A percentile compares a stretch with the other conserved stretches of the same genome.
phyloP scores from a whole-genome alignment of 805 yeast genomes.

The Saturnispora sekii region DNA sequence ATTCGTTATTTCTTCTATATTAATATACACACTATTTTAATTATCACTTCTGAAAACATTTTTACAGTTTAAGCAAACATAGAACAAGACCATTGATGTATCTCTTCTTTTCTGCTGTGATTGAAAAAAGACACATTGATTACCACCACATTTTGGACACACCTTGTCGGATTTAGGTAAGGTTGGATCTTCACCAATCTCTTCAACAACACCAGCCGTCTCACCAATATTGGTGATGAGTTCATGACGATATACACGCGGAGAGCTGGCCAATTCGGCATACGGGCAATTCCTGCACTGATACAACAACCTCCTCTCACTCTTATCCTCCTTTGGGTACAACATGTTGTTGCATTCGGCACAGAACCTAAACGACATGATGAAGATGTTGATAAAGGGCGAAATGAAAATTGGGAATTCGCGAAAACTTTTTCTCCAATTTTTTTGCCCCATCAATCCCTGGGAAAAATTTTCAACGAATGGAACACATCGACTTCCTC shows the following conservation, averaged over 20 bases:
- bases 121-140: constrained; percentile 94
- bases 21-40: neutral
- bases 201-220: constrained; percentile 95
- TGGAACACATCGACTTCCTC: neutral
- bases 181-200: constrained; percentile 95
- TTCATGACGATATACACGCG: constrained; percentile 88
- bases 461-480: neutral
- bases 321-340: constrained; percentile 92
- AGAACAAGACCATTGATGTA: constrained; percentile 89
- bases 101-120: constrained; percentile 92
- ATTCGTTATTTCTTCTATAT: neutral
- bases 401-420: neutral
- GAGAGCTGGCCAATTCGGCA: constrained; percentile 81
- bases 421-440: constrained; percentile 1
- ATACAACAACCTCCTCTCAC: constrained; percentile 62
- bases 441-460: neutral
- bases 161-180: constrained; percentile 91
- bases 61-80: constrained; percentile 83
- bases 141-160: constrained; percentile 81
- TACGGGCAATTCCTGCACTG: constrained; percentile 94
- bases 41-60: constrained; percentile 43
- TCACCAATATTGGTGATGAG: constrained; percentile 85
- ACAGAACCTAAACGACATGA: constrained; percentile 79
- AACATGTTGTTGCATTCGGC: constrained; percentile 97
- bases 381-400: neutral